These are phyloP conservation scores for Rutstroemia sp. DNA, from an alignment of 2,329 filamentous ascomycete species.

Conservation along the genomic window DNA sequence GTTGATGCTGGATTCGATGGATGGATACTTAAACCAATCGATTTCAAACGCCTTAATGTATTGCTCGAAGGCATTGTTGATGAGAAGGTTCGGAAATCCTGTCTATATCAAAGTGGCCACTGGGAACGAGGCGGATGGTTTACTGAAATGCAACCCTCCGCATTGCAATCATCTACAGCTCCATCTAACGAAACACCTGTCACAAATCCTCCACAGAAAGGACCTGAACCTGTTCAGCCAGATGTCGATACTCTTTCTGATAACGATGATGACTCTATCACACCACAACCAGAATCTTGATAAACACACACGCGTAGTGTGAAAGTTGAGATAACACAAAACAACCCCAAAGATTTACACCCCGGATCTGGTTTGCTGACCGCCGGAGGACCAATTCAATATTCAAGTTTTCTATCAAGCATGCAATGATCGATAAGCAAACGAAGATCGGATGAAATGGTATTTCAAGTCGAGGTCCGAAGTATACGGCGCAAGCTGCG, in stretches of 20 bases:
- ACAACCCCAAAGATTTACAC: too few relatives aligned
- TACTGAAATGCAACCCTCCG: conserved; percentile 19
- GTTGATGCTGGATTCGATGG: conserved; percentile 77
- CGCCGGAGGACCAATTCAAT: too few relatives aligned
- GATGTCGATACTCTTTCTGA: not conserved
- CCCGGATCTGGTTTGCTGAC: too few relatives aligned
- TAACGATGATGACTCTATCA: not conserved
- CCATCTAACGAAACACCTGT: conserved; percentile 3
- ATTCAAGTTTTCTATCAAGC: too few relatives aligned
- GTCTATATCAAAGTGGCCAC: conserved; percentile 60
- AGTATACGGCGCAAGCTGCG: too few relatives aligned
- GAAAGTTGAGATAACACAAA: too few relatives aligned
- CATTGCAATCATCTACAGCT: conserved; percentile 1
- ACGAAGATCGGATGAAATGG: too few relatives aligned
- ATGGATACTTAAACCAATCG: conserved; percentile 85
- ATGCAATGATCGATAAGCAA: too few relatives aligned
- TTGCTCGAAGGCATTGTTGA: conserved; percentile 65
- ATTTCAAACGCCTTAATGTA: conserved; percentile 65
- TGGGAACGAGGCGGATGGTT: conserved; percentile 94
- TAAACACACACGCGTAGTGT: too few relatives aligned
- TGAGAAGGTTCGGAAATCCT: conserved; percentile 47
- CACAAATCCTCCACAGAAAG: not conserved
- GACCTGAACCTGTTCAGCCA: not conserved
- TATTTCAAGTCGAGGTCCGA: too few relatives aligned
- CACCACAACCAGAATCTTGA: not conserved